Evolutionary conservation across 1,284 basidiomycete species (phyloP), one percentile per base, ranked within the genome.

Genomic region (Termitomyces sp.): DNA sequence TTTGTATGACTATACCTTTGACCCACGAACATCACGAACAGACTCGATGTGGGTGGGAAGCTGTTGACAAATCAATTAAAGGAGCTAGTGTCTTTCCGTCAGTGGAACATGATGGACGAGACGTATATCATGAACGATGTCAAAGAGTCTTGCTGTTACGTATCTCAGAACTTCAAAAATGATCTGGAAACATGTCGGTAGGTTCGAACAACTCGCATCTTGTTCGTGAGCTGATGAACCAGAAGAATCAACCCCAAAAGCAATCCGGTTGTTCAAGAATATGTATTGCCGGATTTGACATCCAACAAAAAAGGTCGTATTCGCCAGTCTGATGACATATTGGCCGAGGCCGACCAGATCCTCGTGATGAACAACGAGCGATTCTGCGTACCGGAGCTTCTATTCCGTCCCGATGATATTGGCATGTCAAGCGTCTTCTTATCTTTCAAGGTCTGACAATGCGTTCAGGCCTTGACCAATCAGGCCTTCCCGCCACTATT

Each of bases 41-140:
- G 94, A 61, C 83, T 98, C 65, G 93, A 97, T 63, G 83, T 97
- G 28, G 94, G 94, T 50, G 95, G 95, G 50, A 97, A 97, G 71
- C 78, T 98, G 12, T 71, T 98, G 54, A 98, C 95, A 26, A 98
- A 97, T 71, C 90, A 96, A 52, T 79, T 98, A 34, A 97, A 98
- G 66, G 92, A 95, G 67, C 79, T 94, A 48, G 83, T 96, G 10
- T 96, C 93, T 10, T 98, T 92, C 70, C 85, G 93, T 31, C 95
- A 98, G 66, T 96, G 92, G 90, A 94, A 98, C 70, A 93, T 98
- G 90, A 94, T 94, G 84, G 94, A 98, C 67, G 90, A 97, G 72
- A 94, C 92, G 0, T 84, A 89, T 70, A 88, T 98, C 64, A 88
- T 97, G 72, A 94, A 94, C 71, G 82, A 90, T 60, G 88, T 94